Evolutionary conservation across 768 basidiomycete genomes (phyloP), one percentile per base, ranked within the genome.

Genomic region (Agaricus blazei): DNA sequence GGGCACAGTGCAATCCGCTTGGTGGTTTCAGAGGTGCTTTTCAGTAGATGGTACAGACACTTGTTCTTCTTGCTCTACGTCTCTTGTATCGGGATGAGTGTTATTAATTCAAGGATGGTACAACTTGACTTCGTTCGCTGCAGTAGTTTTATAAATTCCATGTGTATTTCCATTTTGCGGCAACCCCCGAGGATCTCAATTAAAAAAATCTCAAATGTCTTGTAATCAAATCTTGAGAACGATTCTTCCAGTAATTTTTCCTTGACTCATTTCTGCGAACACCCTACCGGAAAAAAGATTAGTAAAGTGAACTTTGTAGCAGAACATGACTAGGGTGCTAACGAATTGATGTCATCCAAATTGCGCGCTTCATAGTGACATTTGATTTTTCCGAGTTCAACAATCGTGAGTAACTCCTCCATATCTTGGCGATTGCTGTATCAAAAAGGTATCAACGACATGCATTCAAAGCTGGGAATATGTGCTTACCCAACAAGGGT

Each of bases 361-460:
- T 72, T 73, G 64, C 72, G 77, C 47, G 70, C 49, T 34, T 59
- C 67, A 60, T 73, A 86, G 60, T 72, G 73, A 57, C 83, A 82
- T 65, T 82, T 86, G 54, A 92, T 87, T 54, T 81, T 80, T 8
- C 89, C 90, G 29, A 72, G 64, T 0, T 84, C 78, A 1, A 90
- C 91, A 46, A 94, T 84, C 1, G 82, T 79, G 42, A 95, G 70
- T 0, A 93, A 88, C 68, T 95, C 93, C 8, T 78, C 67, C 2
- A 90, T 84, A 63, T 95, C 93, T 67, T 92, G 90, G 41, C 88
- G 81, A 68, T 90, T 91, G 0, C 89, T 84, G 36, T 24, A 24
- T 45, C 11, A 38, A 19, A 24, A 4, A 19, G 23, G 19, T 19
- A 12, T 11, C 23, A 19, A 12, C 37, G n/a, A 19, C 26, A 31